Evolutionary conservation across 2,329 filamentous ascomycete genomes (phyloP), one percentile per base, ranked within the genome.

Genomic region (Cordyceps javanica): DNA sequence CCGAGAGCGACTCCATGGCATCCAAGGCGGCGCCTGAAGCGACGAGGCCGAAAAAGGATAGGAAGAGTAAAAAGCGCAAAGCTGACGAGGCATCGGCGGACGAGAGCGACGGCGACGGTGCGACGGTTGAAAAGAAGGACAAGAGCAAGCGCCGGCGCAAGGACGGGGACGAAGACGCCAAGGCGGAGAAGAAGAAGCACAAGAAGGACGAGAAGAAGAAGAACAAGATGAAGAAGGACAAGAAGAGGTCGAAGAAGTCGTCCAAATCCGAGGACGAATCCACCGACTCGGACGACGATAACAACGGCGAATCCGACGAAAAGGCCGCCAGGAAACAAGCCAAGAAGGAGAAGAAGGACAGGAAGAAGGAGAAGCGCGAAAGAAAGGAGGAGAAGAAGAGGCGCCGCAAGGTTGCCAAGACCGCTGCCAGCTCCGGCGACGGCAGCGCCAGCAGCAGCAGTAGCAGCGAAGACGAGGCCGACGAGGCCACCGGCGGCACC

Each of bases 341-440:
- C 57, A 67, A 71, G 45, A 68, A 67, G 64, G 36, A 32, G 2
- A 53, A 42, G 9, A 53, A 53, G 39, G 75, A 74, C 6, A 73
- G 76, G 64, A 71, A 68, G 60, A 63, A 61, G 41, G 73, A 77
- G 60, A 74, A 74, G 64, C 72, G 74, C 16, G 73, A 76, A 64
- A 78, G 78, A 65, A 84, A 81, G 65, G 75, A 77, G 36, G 77
- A 75, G 69, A 80, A 74, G 60, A 72, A 74, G n/a, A n/a, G n/a
- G 25, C 69, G 68, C 57, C 73, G 72, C 42, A 73, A 75, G 49
- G 67, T 68, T 48, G 64, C 66, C 50, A 69, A 67, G 41, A 60
- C 63, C 53, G 66, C 67, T 23, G 62, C 21, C 14, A 60, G 63
- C 51, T 65, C 67, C 26, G 62, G 11, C 13, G 61, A 63, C n/a